Evolutionary conservation across 495 filamentous ascomycete species (phyloP).

Genomic region (Aspergillus kassunensis): DNA sequence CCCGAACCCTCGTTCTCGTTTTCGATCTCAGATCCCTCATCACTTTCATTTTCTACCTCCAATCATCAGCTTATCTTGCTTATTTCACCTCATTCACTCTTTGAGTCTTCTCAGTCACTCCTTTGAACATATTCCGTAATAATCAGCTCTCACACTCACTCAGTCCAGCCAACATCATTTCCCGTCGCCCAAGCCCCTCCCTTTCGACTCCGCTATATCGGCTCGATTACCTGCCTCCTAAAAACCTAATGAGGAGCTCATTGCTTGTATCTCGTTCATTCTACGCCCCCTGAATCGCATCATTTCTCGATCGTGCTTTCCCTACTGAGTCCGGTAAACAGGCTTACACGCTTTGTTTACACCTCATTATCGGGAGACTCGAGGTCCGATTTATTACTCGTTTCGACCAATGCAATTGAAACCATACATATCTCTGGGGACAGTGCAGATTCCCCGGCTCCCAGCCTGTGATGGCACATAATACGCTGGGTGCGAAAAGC

Average conservation of each 20-base stretch:
- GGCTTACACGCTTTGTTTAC: background rate
- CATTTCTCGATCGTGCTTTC: background rate
- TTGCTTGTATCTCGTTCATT: background rate
- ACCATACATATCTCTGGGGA: slow-evolving; percentile 22
- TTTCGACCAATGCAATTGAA: slow-evolving; percentile 17
- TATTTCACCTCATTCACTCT: slow-evolving; percentile 6
- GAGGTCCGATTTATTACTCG: background rate
- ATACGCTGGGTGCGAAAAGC: slow-evolving; percentile 34
- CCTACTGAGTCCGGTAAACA: slow-evolving; percentile 1
- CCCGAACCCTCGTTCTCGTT: background rate
- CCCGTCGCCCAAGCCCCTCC: slow-evolving; percentile 7
- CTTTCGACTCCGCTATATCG: background rate
- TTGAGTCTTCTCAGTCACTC: slow-evolving; percentile 10
- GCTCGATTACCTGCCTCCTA: background rate
- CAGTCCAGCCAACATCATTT: slow-evolving; percentile 1
- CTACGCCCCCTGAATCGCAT: background rate
- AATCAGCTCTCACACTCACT: slow-evolving; percentile 1
- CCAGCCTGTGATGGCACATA: slow-evolving; percentile 32
- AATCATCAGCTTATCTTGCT: background rate
- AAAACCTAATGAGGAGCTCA: no score
- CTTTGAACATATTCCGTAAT: slow-evolving; percentile 5
- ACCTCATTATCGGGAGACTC: background rate
- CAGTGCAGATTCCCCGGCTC: slow-evolving; percentile 17
- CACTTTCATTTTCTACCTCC: background rate
- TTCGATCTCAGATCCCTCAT: background rate